Percentiles rank a stretch among this genome's conserved stretches.
Conservation (phyloP, 192 early-diverging fungal genomes). For the Coemansia biformis region DNA sequence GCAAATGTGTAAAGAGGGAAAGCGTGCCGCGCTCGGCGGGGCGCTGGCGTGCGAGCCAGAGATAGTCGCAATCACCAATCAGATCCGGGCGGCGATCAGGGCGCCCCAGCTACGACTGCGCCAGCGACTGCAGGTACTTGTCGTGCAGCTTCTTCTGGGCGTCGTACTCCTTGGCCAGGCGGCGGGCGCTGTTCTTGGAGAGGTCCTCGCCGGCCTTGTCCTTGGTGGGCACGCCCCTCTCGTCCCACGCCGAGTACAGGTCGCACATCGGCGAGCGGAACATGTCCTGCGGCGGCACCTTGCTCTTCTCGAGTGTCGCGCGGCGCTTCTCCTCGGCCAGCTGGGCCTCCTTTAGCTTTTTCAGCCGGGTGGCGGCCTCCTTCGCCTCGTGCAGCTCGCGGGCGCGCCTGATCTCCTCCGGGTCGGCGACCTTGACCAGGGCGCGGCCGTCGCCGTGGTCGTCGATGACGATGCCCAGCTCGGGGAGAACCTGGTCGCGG, state of each 20-base stretch:
- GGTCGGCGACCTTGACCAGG: slow-evolving; percentile 84
- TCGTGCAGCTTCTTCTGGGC: slow-evolving; percentile 84
- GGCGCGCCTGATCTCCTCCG: slow-evolving; percentile 59
- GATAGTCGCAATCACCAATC: too few relatives aligned
- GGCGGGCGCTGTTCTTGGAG: slow-evolving; percentile 78
- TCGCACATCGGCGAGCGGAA: slow-evolving; percentile 61
- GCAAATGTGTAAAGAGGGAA: not conserved
- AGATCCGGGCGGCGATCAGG: too few relatives aligned
- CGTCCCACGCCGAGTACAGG: slow-evolving; percentile 74
- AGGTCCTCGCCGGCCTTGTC: slow-evolving; percentile 79
- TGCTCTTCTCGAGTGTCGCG: slow-evolving; percentile 73
- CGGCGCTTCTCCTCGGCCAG: slow-evolving; percentile 61
- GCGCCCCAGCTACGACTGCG: too few relatives aligned
- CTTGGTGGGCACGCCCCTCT: slow-evolving; percentile 80
- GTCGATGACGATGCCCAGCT: slow-evolving; percentile 86
- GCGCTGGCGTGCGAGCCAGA: too few relatives aligned
- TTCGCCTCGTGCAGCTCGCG: slow-evolving; percentile 63
- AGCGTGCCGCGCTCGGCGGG: not conserved
- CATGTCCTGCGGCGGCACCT: slow-evolving; percentile 69
- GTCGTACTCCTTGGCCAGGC: slow-evolving; percentile 80
- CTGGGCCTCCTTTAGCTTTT: slow-evolving; percentile 60
- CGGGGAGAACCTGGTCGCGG: slow-evolving; percentile 81
- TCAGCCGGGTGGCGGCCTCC: slow-evolving; percentile 56
- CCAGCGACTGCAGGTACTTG: slow-evolving; percentile 69
- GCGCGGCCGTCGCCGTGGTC: slow-evolving; percentile 94